Evolutionary conservation across 352 stramenopile species (phyloP).

Genomic region (Globisporangium solare): DNA sequence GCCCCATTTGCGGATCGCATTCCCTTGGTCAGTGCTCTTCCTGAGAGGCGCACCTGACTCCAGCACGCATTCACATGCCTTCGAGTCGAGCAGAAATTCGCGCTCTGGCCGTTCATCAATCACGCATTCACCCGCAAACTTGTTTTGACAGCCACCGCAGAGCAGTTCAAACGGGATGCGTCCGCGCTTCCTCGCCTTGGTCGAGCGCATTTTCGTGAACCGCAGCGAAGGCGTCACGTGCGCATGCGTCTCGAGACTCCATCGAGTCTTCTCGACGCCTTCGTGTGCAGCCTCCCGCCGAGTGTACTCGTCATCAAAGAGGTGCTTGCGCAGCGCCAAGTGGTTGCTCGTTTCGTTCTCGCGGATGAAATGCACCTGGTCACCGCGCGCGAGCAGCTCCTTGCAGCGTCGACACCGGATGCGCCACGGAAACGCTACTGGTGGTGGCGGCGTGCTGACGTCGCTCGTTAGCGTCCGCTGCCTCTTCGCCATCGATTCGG

Average conservation of each 20-base stretch:
- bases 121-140: conserved; percentile 46
- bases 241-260: conserved; percentile 24
- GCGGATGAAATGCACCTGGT: conserved; percentile 15
- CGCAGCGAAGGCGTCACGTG: conserved; percentile 25
- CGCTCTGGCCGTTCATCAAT: conserved; percentile 35
- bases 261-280: conserved; percentile 15
- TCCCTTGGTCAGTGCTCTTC: not conserved
- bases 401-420: conserved; percentile 13
- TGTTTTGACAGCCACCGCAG: conserved; percentile 39
- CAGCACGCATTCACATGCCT: conserved; percentile 33
- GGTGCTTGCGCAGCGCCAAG: conserved; percentile 12
- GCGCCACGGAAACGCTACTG: conserved; percentile 5
- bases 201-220: conserved; percentile 49
- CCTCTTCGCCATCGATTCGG: too few species aligned
- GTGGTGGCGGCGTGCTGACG: not conserved
- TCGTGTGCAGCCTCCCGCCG: too few species aligned
- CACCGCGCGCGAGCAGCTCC: not conserved
- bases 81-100: conserved; percentile 51
- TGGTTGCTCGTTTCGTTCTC: conserved; percentile 16
- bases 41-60: conserved; percentile 9
- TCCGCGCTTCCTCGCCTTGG: conserved; percentile 27
- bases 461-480: too few species aligned
- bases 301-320: conserved; percentile 10
- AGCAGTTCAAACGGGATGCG: conserved; percentile 50
- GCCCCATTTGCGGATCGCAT: conserved; percentile 28